Evolutionary conservation across 179 eudicot genomes (phyloP).

Genomic region (Nepenthes alata): DNA sequence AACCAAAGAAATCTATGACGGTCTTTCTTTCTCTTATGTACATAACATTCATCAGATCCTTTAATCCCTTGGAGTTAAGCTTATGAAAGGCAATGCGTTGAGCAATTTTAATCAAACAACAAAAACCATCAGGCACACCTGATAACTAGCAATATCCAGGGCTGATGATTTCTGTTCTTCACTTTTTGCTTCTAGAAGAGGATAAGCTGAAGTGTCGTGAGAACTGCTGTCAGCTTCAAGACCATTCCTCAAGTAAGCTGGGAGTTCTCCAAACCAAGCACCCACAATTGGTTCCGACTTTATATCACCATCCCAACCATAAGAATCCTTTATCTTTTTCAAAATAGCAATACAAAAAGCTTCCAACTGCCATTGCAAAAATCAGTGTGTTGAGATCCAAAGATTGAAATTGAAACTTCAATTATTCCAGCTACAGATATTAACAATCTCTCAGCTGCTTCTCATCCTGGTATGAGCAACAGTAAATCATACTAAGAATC

Average conservation of each 20-base stretch:
- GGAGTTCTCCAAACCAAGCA: conserved; percentile 74
- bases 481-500: not conserved
- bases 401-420: not conserved
- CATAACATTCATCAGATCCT: too few species aligned
- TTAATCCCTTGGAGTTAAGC: too few species aligned
- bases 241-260: conserved; percentile 29
- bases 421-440: not conserved
- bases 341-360: conserved; percentile 42
- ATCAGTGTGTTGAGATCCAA: not conserved
- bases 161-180: conserved; percentile 33
- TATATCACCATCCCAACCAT: conserved; percentile 64
- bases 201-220: conserved; percentile 21
- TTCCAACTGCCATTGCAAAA: conserved; percentile 34
- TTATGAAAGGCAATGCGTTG: not conserved
- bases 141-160: conserved; percentile 71
- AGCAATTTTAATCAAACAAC: not conserved
- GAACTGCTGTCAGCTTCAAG: conserved; percentile 18
- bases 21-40: too few species aligned
- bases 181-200: conserved; percentile 17
- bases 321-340: conserved; percentile 40
- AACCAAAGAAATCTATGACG: too few species aligned
- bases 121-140: conserved; percentile 29
- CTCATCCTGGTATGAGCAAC: not conserved
- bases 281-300: conserved; percentile 30
- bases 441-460: too few species aligned